Evolutionary conservation across 805 yeast genomes (phyloP).

Genomic region (Grigorovia transvaalensis): DNA sequence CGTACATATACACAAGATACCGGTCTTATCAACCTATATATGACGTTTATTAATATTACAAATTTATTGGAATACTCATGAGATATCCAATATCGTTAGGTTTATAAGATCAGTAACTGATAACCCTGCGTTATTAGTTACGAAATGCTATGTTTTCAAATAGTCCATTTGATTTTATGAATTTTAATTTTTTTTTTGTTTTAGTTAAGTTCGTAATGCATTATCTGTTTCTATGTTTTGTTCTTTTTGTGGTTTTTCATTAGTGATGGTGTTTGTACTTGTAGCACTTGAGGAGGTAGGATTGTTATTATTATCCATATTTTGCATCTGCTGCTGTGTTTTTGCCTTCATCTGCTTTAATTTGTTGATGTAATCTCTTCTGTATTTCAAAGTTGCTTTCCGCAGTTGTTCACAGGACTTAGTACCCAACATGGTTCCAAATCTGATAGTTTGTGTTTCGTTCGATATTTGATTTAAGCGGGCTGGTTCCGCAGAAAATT

Average conservation of each 20-base stretch:
- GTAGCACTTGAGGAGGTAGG: background rate
- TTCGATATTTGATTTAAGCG: conserved; percentile 70
- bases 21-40: background rate
- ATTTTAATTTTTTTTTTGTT: too few relatives aligned
- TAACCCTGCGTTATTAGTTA: background rate
- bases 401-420: conserved; percentile 74
- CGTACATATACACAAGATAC: too few relatives aligned
- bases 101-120: background rate
- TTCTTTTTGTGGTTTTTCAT: conserved; percentile 1
- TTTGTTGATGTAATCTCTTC: conserved; percentile 42
- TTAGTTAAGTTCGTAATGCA: background rate
- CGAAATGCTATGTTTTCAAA: background rate
- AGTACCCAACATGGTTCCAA: conserved; percentile 82
- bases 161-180: background rate
- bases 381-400: conserved; percentile 57
- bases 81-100: background rate
- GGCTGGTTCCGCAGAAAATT: conserved; percentile 70
- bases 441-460: conserved; percentile 80
- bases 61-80: background rate
- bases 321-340: conserved; percentile 10
- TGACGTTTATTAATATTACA: background rate
- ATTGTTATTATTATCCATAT: background rate
- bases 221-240: background rate
- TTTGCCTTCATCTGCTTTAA: conserved; percentile 27
- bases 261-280: conserved; percentile 3